These are phyloP conservation scores for Thelonectria rubi DNA, from an alignment of 2,329 filamentous ascomycete genomes.

Conservation along the genomic window DNA sequence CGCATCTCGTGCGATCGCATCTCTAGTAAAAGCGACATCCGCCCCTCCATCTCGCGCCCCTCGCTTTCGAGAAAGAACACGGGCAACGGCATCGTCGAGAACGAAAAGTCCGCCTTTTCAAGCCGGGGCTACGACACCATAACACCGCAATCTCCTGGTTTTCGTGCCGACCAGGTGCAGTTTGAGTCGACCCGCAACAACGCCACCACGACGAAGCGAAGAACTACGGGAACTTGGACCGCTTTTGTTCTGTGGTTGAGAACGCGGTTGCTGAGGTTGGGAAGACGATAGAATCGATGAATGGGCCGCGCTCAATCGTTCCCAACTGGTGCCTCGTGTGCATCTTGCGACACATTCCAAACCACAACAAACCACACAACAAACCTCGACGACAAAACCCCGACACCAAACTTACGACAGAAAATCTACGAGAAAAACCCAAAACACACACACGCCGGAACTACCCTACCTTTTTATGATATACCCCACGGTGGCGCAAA, in stretches of 20 bases:
- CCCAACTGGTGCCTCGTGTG: neutral
- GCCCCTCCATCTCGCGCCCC: slow-evolving; percentile 37
- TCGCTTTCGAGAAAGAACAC: slow-evolving; percentile 44
- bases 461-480: slow-evolving; percentile 14
- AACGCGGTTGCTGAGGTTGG: slow-evolving; percentile 58
- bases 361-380: neutral
- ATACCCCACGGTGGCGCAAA: slow-evolving; percentile 19
- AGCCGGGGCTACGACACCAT: slow-evolving; percentile 58
- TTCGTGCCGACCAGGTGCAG: slow-evolving; percentile 53
- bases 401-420: too few relatives aligned
- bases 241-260: slow-evolving; percentile 71
- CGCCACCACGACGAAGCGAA: slow-evolving; percentile 63
- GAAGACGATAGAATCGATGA: slow-evolving; percentile 47
- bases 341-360: neutral
- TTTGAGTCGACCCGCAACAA: slow-evolving; percentile 55
- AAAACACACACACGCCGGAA: neutral
- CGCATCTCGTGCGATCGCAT: slow-evolving; percentile 47
- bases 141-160: slow-evolving; percentile 41
- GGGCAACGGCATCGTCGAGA: slow-evolving; percentile 31
- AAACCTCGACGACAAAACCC: too few relatives aligned
- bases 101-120: slow-evolving; percentile 57
- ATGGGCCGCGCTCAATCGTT: neutral
- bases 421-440: neutral
- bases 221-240: slow-evolving; percentile 70
- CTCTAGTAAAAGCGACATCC: slow-evolving; percentile 45